Base-by-base conservation (phyloP, 768 basidiomycete genomes). In the Amanita pseudoporphyria region DNA sequence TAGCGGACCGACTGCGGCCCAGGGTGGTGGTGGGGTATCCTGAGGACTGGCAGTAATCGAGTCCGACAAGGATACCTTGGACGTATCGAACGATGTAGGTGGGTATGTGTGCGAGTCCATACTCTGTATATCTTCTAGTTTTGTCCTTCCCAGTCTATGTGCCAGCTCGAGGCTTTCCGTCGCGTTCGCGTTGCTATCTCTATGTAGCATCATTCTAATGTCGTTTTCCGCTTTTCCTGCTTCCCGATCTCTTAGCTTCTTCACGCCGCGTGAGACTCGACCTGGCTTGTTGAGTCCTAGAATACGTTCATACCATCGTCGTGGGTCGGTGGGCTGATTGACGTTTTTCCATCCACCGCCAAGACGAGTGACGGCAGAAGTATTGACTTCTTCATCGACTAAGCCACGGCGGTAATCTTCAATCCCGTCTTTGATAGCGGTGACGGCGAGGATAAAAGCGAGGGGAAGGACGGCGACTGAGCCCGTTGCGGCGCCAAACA, bases 371-470 rank as follows among this genome's bases (percentile, higher is more conserved):
- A 87, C 83, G 3, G 94, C 89, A 0, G 88, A 92, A 47, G 82
- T 96, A 69, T 99, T 99, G 56, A 97, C 94, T 59, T 92, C 82
- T 53, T 96, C 87, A 62, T 99, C 95, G 35, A 94, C 73, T 7
- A 66, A 58, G 9, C 85, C 86, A 45, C 95, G 82, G n/a, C 94
- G 82, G 62, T 90, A 94, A 66, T 99, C 95, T 67, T 98, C 95
- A 30, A 97, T 71, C 6, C 85, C 95, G 62, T 99, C 95, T 66
- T 97, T 99, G 71, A 96, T 77, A 3, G 86, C 94, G 13, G 95
- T 97, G 44, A 95, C 85, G 24, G 71, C 62, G 35, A 99, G 64
- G 55, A 98, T 95, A 66, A 94, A 89, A 33, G 87, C 69, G 6
- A 97, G 74, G 0, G 95, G 95, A 3, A 97, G 67, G 57, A 87